These are phyloP conservation scores for Thermothelomyces thermophilus DNA, from an alignment of 2,329 filamentous ascomycete genomes.

Conservation along the genomic window DNA sequence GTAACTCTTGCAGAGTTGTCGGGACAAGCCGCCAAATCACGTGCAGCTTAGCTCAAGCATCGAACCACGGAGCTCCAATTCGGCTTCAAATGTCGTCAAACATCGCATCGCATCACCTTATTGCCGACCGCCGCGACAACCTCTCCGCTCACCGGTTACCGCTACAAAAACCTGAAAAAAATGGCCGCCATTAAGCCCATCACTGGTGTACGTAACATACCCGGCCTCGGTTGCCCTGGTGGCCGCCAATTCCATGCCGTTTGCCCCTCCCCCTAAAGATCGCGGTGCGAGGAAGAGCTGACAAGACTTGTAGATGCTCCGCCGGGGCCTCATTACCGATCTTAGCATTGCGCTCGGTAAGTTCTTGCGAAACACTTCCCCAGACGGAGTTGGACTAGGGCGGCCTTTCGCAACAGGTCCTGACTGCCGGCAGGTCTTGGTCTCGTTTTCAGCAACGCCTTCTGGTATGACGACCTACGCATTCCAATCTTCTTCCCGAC, in stretches of 20 bases:
- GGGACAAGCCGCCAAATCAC: slow-evolving; percentile 11
- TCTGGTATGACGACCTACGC: slow-evolving; percentile 43
- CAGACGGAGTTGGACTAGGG: background rate
- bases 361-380: slow-evolving; percentile 23
- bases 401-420: background rate
- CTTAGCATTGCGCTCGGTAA: slow-evolving; percentile 50
- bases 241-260: slow-evolving; percentile 15
- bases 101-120: slow-evolving; percentile 19
- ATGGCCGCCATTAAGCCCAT: slow-evolving; percentile 54
- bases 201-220: slow-evolving; percentile 47
- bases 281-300: slow-evolving; percentile 26
- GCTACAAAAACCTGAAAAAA: slow-evolving; percentile 11
- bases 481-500: background rate
- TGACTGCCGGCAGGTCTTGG: slow-evolving; percentile 40
- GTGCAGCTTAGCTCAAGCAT: slow-evolving; percentile 20
- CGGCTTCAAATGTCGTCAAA: slow-evolving; percentile 19
- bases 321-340: slow-evolving; percentile 52
- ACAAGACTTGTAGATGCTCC: slow-evolving; percentile 47
- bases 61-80: slow-evolving; percentile 21
- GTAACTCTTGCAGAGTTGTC: background rate
- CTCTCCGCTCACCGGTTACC: slow-evolving; percentile 20
- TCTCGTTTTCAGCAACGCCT: slow-evolving; percentile 47
- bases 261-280: slow-evolving; percentile 3
- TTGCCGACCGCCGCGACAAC: slow-evolving; percentile 5
- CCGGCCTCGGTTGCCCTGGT: slow-evolving; percentile 10